A percentile compares a stretch with the other conserved stretches of the same genome.
phyloP scores from a whole-genome alignment of 768 basidiomycete species.

The Lepiota venenata region DNA sequence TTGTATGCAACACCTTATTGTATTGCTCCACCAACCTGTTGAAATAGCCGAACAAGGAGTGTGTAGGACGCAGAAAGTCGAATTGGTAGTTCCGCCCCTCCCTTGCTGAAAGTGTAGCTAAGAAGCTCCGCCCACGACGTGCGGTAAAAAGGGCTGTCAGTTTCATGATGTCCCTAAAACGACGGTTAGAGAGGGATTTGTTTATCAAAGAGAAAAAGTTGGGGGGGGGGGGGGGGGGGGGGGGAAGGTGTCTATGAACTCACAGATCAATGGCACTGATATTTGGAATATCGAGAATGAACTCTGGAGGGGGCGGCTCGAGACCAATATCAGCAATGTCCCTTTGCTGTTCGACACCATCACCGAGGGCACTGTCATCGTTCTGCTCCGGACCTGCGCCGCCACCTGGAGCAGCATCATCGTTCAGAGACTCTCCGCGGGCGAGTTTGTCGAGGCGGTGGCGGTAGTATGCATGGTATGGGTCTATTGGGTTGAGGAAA shows the following conservation, averaged over 20 bases:
- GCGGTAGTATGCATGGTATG: constrained; percentile 98
- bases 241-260: constrained; percentile 27
- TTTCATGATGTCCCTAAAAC: constrained; percentile 85
- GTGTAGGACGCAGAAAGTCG: constrained; percentile 93
- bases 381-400: not conserved
- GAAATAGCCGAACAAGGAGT: constrained; percentile 96
- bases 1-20: constrained; percentile 83
- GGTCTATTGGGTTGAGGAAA: constrained; percentile 94
- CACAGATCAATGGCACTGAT: constrained; percentile 90
- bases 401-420: constrained; percentile 40
- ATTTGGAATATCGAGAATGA: constrained; percentile 81
- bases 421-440: constrained; percentile 63
- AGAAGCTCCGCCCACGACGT: constrained; percentile 82
- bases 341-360: constrained; percentile 31
- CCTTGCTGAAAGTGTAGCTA: constrained; percentile 76
- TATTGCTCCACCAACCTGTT: constrained; percentile 98
- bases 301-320: constrained; percentile 80
- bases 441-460: constrained; percentile 83
- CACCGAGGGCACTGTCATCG: constrained; percentile 34
- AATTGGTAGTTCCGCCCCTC: constrained; percentile 98
- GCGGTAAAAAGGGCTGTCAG: constrained; percentile 96
- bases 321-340: constrained; percentile 61
- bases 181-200: constrained; percentile 2
- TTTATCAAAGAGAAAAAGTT: not conserved
- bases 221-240: not conserved